These are phyloP conservation scores for Triadica sebifera DNA, from an alignment of 345 rosid species.

Conservation along the genomic window DNA sequence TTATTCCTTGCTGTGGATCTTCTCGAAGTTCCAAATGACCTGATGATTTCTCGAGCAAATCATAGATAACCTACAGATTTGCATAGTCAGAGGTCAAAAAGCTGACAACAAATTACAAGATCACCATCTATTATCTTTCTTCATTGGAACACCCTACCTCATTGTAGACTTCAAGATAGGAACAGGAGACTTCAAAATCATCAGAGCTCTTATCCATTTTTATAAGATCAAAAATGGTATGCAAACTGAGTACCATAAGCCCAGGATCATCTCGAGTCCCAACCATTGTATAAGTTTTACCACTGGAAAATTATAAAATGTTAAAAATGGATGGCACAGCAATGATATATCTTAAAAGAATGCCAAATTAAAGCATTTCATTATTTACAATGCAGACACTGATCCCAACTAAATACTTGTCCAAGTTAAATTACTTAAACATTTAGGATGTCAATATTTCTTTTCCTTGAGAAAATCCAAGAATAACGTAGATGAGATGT, in stretches of 20 bases:
- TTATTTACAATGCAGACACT: background rate
- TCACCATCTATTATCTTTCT: background rate
- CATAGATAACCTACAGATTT: constrained; percentile 75
- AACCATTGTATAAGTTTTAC: constrained; percentile 96
- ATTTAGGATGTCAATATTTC: background rate
- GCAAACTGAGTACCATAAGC: constrained; percentile 92
- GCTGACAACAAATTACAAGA: background rate
- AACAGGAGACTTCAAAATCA: constrained; percentile 80
- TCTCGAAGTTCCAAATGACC: constrained; percentile 95
- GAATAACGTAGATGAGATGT: too few species aligned
- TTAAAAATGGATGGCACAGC: background rate
- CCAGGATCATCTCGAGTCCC: constrained; percentile 88
- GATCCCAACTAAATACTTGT: background rate
- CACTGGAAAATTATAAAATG: constrained; percentile 41
- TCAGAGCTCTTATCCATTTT: constrained; percentile 62
- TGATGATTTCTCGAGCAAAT: constrained; percentile 88
- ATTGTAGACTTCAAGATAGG: constrained; percentile 94
- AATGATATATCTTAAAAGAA: background rate
- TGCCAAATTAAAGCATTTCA: background rate
- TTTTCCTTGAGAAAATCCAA: too few species aligned
- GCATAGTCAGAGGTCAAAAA: constrained; percentile 11
- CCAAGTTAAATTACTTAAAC: background rate
- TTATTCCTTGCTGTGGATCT: constrained; percentile 89
- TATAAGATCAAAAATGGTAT: constrained; percentile 76
- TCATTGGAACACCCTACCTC: constrained; percentile 51